Conservation (phyloP, 805 yeast genomes). For the Ogataea henricii region DNA sequence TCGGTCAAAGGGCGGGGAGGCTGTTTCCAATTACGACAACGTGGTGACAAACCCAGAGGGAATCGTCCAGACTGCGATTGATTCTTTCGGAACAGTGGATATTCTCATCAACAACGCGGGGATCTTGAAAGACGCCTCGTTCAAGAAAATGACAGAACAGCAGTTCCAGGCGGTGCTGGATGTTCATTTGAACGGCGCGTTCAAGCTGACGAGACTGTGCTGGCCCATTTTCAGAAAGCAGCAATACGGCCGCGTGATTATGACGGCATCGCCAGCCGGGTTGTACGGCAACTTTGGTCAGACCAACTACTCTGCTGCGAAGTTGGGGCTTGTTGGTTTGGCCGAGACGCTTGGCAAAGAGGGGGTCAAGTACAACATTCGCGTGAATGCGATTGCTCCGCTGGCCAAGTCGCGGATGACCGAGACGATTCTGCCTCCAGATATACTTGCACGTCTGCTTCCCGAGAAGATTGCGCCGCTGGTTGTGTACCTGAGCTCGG, state of each 20-base stretch:
- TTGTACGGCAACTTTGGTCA: slow-evolving; percentile 97
- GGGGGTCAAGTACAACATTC: slow-evolving; percentile 82
- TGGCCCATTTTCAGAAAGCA: slow-evolving; percentile 90
- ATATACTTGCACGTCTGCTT: slow-evolving; percentile 72
- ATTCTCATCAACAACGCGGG: slow-evolving; percentile 93
- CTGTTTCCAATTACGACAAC: slow-evolving; percentile 93
- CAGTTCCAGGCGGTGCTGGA: slow-evolving; percentile 79
- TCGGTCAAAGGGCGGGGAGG: slow-evolving; percentile 70
- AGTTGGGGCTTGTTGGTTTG: slow-evolving; percentile 84
- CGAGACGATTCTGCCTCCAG: slow-evolving; percentile 83
- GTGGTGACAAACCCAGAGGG: slow-evolving; percentile 80
- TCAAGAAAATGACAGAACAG: slow-evolving; percentile 80
- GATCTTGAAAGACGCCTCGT: slow-evolving; percentile 82
- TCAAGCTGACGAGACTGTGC: slow-evolving; percentile 80
- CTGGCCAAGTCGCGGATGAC: slow-evolving; percentile 97
- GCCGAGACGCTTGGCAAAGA: slow-evolving; percentile 95
- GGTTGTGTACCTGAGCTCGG: slow-evolving; percentile 78
- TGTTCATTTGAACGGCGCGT: slow-evolving; percentile 91
- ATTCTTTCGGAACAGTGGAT: slow-evolving; percentile 86
- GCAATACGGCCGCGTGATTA: slow-evolving; percentile 82
- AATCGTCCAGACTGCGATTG: slow-evolving; percentile 82
- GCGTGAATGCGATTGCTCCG: slow-evolving; percentile 88
- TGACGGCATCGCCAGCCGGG: slow-evolving; percentile 98
- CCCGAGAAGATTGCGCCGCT: slow-evolving; percentile 94
- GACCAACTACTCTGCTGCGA: slow-evolving; percentile 92